Conservation (phyloP, 352 stramenopile genomes). For the Thalassiosira mediterranea region DNA sequence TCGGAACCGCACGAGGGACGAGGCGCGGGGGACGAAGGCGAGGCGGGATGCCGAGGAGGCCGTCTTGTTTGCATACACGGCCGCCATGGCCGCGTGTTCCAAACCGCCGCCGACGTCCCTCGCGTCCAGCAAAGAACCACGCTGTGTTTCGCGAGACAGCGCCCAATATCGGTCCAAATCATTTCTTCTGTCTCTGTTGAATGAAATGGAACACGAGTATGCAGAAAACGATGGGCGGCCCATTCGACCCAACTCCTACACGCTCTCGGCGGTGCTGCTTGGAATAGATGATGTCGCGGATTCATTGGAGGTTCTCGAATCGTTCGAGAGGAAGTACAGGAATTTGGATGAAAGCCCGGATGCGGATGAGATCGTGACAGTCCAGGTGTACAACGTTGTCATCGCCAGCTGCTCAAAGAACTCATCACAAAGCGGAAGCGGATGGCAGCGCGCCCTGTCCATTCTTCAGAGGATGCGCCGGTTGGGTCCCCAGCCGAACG, state of each 20-base stretch:
- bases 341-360: slow-evolving; percentile 3
- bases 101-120: slow-evolving; percentile 14
- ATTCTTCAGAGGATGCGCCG: slow-evolving; percentile 58
- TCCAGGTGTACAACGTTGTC: slow-evolving; percentile 66
- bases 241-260: slow-evolving; percentile 51
- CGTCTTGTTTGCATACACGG: slow-evolving; percentile 36
- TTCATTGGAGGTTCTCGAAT: slow-evolving; percentile 33
- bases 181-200: slow-evolving; percentile 39
- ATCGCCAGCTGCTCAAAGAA: slow-evolving; percentile 20
- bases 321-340: slow-evolving; percentile 36
- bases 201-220: slow-evolving; percentile 50
- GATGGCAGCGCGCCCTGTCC: slow-evolving; percentile 60
- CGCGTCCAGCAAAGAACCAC: not conserved
- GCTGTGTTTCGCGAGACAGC: not conserved
- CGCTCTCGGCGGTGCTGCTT: slow-evolving; percentile 45
- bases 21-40: not conserved
- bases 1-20: not conserved
- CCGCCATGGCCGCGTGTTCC: slow-evolving; percentile 28
- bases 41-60: slow-evolving; percentile 6
- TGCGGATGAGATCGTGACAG: slow-evolving; percentile 24
- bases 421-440: slow-evolving; percentile 20
- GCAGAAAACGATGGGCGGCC: not conserved
- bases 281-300: slow-evolving; percentile 40
- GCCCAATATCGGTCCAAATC: slow-evolving; percentile 33
- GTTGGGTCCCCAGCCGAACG: slow-evolving; percentile 48